Percentiles rank a stretch among this genome's conserved stretches.
These are phyloP conservation scores for Vitellaria paradoxa DNA, from an alignment of 179 eudicot genomes.

Conservation along the genomic window DNA sequence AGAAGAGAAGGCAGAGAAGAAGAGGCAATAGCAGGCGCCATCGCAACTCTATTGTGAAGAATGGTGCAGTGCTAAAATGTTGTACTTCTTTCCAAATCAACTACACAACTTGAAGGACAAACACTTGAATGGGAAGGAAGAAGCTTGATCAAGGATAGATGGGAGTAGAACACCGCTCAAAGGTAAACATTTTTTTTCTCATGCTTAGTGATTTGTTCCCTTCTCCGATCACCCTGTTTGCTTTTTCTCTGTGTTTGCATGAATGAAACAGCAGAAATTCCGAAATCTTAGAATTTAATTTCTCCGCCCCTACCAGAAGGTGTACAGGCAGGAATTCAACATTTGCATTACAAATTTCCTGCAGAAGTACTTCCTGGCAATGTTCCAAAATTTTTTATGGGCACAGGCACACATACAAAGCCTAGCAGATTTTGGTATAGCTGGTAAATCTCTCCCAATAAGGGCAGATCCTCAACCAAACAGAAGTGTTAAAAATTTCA, in stretches of 20 bases:
- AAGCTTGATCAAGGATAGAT: too few species aligned
- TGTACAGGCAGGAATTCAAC: not conserved
- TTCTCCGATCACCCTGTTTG: not conserved
- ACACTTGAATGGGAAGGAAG: too few species aligned
- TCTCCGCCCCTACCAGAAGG: not conserved
- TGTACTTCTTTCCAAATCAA: not conserved
- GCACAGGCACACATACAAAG: too few species aligned
- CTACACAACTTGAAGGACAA: not conserved
- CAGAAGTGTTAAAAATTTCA: too few species aligned
- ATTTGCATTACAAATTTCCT: too few species aligned
- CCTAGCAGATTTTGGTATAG: too few species aligned
- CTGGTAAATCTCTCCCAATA: too few species aligned
- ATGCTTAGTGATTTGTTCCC: not conserved
- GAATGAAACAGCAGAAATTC: constrained; percentile 3
- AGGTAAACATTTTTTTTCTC: too few species aligned
- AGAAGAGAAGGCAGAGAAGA: not conserved
- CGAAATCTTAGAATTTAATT: not conserved
- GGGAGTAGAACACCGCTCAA: too few species aligned
- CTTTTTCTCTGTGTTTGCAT: constrained; percentile 1
- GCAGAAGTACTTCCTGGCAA: too few species aligned
- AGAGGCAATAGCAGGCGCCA: not conserved
- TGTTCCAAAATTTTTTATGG: too few species aligned
- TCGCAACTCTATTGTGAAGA: not conserved
- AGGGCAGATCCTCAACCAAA: too few species aligned
- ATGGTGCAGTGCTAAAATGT: not conserved